Base-by-base conservation (phyloP, 1,284 basidiomycete species). In the Schizophyllum commune region DNA sequence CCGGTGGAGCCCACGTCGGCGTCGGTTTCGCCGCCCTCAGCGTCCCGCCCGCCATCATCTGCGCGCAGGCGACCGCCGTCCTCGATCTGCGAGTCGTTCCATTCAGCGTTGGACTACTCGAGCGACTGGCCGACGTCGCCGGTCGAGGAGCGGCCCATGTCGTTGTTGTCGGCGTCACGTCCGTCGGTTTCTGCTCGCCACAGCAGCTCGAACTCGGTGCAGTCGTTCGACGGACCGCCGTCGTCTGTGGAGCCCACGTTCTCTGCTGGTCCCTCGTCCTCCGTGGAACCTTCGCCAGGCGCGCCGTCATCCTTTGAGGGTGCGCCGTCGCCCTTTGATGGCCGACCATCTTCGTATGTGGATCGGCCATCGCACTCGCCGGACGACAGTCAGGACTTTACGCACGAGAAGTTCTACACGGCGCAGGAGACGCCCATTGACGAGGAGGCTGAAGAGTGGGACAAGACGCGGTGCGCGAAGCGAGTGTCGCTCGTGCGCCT, bases 361-460 rank as follows among this genome's bases (percentile, higher is more conserved):
- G 22, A n/a, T 22, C 47, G 51, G 8, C 21, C 19, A 17, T 22
- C 32, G 32, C 47, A 65, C 70, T 34, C 52, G 61, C 55, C 32
- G 27, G 27, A 19, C 20, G 27, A 52, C 55, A 51, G 27, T 19
- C 39, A 47, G 8, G 27, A 21, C 17, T 65, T 67, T 9, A 51
- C 61, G 17, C 81, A 81, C 62, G 80, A 85, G 66, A 77, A 74
- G 59, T 78, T 77, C 66, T 76, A 73, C 63, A 77, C 77, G 11
- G 76, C 74, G 47, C 69, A 71, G 19, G 80, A 83, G 61, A 56
- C 62, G 32, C 21, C 55, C 21, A 3, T 17, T 2, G 67, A 66
- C n/a, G 88, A 90, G 69, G 78, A 84, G 71, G 90, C 91, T 19
- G 91, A 93, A 72, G 85, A 89, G 62, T 94, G 92, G 92, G 79